A percentile compares a stretch with the other conserved stretches of the same genome.
Conservation (phyloP, 805 yeast species). For the Schwanniomyces sp. region DNA sequence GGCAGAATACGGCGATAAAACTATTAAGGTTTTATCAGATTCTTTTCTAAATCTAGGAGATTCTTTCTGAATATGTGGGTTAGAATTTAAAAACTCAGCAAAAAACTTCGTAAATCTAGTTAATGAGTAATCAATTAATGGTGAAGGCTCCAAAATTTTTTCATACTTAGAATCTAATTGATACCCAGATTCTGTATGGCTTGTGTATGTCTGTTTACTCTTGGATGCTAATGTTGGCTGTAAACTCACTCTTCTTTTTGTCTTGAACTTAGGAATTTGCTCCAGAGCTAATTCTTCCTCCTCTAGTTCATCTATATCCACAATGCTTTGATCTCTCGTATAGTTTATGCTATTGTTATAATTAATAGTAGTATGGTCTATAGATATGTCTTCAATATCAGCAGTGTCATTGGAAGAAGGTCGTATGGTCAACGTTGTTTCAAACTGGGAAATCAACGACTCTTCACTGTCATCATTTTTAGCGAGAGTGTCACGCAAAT, state of each 20-base stretch:
- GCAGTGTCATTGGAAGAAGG: conserved; percentile 35
- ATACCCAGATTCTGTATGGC: background rate
- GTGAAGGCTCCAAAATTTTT: conserved; percentile 32
- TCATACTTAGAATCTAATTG: conserved; percentile 21
- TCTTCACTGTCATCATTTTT: conserved; percentile 33
- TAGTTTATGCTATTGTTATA: conserved; percentile 25
- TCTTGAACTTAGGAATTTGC: conserved; percentile 36
- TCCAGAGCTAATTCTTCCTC: conserved; percentile 35
- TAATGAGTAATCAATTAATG: conserved; percentile 33
- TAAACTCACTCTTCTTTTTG: conserved; percentile 29
- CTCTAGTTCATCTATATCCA: conserved; percentile 33
- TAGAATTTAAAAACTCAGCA: conserved; percentile 40
- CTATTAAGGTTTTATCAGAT: conserved; percentile 52
- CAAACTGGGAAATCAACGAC: conserved; percentile 42
- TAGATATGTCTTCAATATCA: conserved; percentile 36
- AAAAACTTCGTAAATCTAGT: conserved; percentile 42
- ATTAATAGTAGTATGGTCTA: conserved; percentile 38
- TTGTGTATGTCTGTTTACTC: background rate
- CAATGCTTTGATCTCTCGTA: conserved; percentile 30
- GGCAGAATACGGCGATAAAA: conserved; percentile 68
- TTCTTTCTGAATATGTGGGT: conserved; percentile 41
- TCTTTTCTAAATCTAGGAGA: conserved; percentile 36
- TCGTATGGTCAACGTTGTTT: conserved; percentile 42
- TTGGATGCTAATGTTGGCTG: conserved; percentile 23
- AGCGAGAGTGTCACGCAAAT: conserved; percentile 7